Evolutionary conservation across 2,329 filamentous ascomycete genomes (phyloP), one percentile per base, ranked within the genome.

Genomic region (Fusarium sp.): DNA sequence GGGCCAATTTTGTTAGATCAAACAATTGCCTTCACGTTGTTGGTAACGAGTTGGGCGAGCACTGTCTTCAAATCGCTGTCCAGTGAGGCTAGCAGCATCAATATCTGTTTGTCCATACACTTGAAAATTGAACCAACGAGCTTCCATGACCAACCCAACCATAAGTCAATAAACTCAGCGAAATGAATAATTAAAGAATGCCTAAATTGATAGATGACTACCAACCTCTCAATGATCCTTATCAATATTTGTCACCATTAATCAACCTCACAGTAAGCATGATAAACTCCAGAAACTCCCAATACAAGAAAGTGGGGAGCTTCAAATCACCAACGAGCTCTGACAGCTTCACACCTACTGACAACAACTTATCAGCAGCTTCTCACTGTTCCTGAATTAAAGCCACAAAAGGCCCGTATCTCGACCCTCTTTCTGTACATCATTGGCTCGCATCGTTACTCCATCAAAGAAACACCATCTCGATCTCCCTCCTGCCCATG

Each of bases 401-500:
- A 51, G 41, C 18, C 28, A 22, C 11, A 58, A 66, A 72, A 65
- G 60, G 44, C 11, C 22, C 47, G 39, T 60, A 54, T 60, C 32
- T 48, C 28, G 30, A 55, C 35, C 22, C 55, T 50, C 32, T 51
- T 36, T 56, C 15, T 10, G 11, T 30, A 8, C 32, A 38, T 42
- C 42, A 60, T 60, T 54, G 44, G 45, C 48, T 41, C 30, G 58
- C 20, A 32, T 36, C 17, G 24, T 18, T 38, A 50, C 56, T 56
- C 57, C 47, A 47, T 51, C 8, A 26, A 26, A 44, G 30, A 59
- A 47, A 70, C 57, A 58, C 28, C 69, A 75, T 68, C 66, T 74
- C 66, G 67, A 78, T 74, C 65, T 73, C 42, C 11, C 4, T 62
- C 51, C 32, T 32, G 18, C 26, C 60, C 53, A 78, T 77, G 75